Base-by-base conservation (phyloP, 352 stramenopile species). In the Elongisporangium undulatum region DNA sequence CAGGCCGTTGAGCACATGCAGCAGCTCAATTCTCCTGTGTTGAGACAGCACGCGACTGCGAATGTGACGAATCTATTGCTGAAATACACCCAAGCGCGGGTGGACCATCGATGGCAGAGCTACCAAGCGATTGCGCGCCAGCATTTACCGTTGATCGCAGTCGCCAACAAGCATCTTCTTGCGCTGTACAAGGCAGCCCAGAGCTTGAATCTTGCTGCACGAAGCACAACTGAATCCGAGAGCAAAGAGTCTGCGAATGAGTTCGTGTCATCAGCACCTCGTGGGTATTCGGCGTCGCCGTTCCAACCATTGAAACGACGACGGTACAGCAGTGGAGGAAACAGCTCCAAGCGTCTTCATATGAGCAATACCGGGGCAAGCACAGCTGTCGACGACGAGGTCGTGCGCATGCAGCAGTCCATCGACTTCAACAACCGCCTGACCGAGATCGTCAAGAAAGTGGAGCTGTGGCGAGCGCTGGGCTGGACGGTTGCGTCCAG, bases 401-500 rank as follows among this genome's bases (percentile, higher is more conserved):
- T 67, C 9, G 60, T 62, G 22, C 51, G 52, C 20, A 64, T 77
- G 16, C 60, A 77, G 58, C 63, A 71, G 22, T 51, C 23, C 8
- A 64, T 77, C 41, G 63, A 69, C 19, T 56, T 64, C 34, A 45
- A 59, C 22, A 63, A 74, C 45, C 66, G 63, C 20, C 26, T 77
- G 15, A 55, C 63, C 2, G 69, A 75, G 58, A 67, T 77, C 61
- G 57, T 64, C 16, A 77, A 77, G 63, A 77, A 77, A 50, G 62
- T 74, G 15, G 69, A 74, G 24, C 57, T 77, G 5, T 77, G 69
- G 66, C 69, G 67, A 9, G 49, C 58, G 17, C 61, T 75, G 9
- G 72, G 69, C 53, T 57, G 49, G n/a, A 75, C 70, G 26, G 67
- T 72, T 41, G 58, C 51, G 1, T 63, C 61, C 0, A 65, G 49